Evolutionary conservation across 2,329 filamentous ascomycete species (phyloP), one percentile per base, ranked within the genome.

Genomic region (Chaetothyriales sp.): DNA sequence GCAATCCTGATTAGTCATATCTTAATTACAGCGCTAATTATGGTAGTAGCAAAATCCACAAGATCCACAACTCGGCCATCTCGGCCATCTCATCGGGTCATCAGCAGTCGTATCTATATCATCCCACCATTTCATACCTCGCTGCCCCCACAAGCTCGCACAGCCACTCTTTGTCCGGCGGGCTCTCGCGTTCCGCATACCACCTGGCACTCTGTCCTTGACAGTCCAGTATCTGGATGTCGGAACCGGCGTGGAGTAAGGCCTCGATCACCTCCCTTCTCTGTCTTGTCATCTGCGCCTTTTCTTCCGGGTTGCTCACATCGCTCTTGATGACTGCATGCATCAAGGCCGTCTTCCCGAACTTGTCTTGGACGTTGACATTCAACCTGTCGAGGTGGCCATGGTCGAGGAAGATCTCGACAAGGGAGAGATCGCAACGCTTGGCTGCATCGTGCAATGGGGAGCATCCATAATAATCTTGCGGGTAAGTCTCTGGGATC

Each of bases 331-430:
- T 52, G 19, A 57, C 50, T 6, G 58, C 56, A 37, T 60, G 56
- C 56, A 60, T 60, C 20, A 60, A 18, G 9, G 58, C 52, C 5
- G 58, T 58, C 33, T 57, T 55, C 29, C 58, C 54, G 28, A 58
- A 60, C 7, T 43, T 48, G 44, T 60, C 58, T 33, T 54, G 52
- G 13, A 46, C 50, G 18, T 59, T 53, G 18, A 56, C 49, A 40
- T 40, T 15, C 33, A 40, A 15, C 33, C 10, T 40, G 44, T 55
- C 48, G 13, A 33, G 48, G 6, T 43, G 28, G 33, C 25, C 46
- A 18, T 40, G 40, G 33, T 54, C 52, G 25, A 56, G 22, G 5
- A 60, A 49, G 6, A 57, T 51, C 43, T 56, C 53, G 1, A 60
- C 57, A 18, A 60, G 45, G 2, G 47, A 37, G 4, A 51, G 33